phyloP scores from a whole-genome alignment of 1,139 yeast species.

The Geotrichum candidum region DNA sequence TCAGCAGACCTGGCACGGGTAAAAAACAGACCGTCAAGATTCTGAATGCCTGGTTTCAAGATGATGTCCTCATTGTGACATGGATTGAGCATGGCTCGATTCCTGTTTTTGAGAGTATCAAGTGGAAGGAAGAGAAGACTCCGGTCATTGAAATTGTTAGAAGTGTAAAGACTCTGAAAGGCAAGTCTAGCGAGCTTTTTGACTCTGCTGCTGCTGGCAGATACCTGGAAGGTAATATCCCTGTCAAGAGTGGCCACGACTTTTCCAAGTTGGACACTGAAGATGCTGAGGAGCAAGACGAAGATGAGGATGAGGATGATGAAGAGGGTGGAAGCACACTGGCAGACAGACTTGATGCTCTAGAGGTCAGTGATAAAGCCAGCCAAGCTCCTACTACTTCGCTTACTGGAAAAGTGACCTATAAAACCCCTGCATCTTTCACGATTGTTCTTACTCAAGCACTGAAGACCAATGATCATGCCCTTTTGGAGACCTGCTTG shows the following conservation, averaged over 20 bases:
- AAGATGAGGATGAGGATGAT: constrained; percentile 30
- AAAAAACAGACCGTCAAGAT: constrained; percentile 24
- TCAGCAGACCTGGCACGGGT: constrained; percentile 24
- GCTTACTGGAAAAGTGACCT: not conserved
- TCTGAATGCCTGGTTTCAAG: constrained; percentile 37
- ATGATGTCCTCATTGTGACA: constrained; percentile 43
- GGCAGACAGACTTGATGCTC: constrained; percentile 40
- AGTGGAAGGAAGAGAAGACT: constrained; percentile 44
- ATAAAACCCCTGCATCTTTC: constrained; percentile 33
- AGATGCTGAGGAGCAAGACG: constrained; percentile 10
- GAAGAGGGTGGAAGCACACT: constrained; percentile 35
- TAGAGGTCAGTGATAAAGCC: constrained; percentile 31
- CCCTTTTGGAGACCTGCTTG: constrained; percentile 64
- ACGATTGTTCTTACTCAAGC: constrained; percentile 40
- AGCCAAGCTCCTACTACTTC: constrained; percentile 17
- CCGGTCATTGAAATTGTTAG: constrained; percentile 24
- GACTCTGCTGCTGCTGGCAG: constrained; percentile 62
- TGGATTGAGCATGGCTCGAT: constrained; percentile 72
- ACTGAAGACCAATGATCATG: constrained; percentile 37
- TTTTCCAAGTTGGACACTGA: constrained; percentile 42
- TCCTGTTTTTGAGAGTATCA: constrained; percentile 57
- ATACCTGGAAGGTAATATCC: constrained; percentile 68
- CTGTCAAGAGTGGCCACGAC: constrained; percentile 40
- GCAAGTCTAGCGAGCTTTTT: constrained; percentile 42
- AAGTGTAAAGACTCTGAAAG: constrained; percentile 21